A percentile compares a stretch with the other conserved stretches of the same genome.
Conservation (phyloP, 345 rosid genomes). For the Salix viminalis region DNA sequence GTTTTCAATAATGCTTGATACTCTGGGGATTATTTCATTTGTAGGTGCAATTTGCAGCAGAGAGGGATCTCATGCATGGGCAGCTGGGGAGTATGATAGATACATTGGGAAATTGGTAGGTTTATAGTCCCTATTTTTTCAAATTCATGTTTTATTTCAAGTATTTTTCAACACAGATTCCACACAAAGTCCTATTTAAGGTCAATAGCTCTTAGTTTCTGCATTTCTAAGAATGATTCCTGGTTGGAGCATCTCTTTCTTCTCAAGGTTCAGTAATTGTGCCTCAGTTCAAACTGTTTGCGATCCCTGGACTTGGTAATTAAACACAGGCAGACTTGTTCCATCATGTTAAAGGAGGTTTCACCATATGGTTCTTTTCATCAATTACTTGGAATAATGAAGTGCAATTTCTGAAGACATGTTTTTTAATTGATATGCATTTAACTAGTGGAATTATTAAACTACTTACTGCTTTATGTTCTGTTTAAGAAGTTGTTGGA, state of each 20-base stretch:
- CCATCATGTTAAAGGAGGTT: not conserved
- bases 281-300: not conserved
- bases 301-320: not conserved
- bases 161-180: not conserved
- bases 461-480: not conserved
- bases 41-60: conserved; percentile 25
- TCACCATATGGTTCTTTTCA: not conserved
- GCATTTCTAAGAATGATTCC: not conserved
- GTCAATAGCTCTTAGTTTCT: not conserved
- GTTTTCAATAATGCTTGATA: not conserved
- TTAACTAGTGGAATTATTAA: not conserved
- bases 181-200: not conserved
- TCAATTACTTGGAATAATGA: not conserved
- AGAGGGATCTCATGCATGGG: conserved; percentile 17
- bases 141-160: not conserved
- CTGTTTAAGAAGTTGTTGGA: not conserved
- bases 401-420: not conserved
- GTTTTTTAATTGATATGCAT: not conserved
- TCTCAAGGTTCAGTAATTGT: not conserved
- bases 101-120: conserved; percentile 12
- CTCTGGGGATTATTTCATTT: not conserved
- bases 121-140: not conserved
- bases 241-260: not conserved
- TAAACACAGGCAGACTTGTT: not conserved
- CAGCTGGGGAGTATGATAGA: conserved; percentile 14